Base-by-base conservation (phyloP, 2,329 filamentous ascomycete genomes). In the Apiospora arundinis region DNA sequence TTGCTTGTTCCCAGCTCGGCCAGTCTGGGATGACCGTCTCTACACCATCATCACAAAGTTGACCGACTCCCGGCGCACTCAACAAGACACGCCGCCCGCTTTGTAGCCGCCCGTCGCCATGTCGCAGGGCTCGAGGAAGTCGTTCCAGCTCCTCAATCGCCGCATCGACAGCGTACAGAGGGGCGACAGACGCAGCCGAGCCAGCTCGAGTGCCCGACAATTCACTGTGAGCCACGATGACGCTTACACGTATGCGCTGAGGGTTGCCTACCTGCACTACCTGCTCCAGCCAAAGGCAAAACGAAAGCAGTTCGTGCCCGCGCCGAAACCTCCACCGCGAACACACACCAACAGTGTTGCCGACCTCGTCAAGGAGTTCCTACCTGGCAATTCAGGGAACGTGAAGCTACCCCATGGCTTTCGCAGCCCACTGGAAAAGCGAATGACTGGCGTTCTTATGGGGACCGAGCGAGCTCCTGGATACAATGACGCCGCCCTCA, bases 211-310 rank as follows among this genome's bases (percentile, higher is more conserved):
- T 74, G 81, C 83, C 66, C 83, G 85, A 73, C 80, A 83, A 67
- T 79, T 84, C 69, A 81, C 84, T 70, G 85, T 91, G 74, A 87
- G 86, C 76, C 86, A 90, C 80, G 93, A 97, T 77, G 94, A 98
- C 83, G 95, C 94, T 79, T 97, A 97, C 84, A 93, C 91, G 74
- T 97, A 94, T 83, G 95, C 95, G 77, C 90, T 99, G 70, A 93
- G 96, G 74, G 92, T 93, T 76, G 95, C 95, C 76, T 98, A 94
- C 82, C 92, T 99, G 72, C 89, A 95, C 82, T 97, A 99, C 82
- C 91, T 98, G 63, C 89, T 99, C 69, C 95, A 97, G 81, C 95
- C 96, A 74, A 93, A 95, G 79, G 89, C 93, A 78, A 96, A 95
- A 83, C 91, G 94, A 79, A 93, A 95, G 79, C 94, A 97, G 84